These are phyloP conservation scores for Verticillium klebahnii DNA, from an alignment of 2,329 filamentous ascomycete species.

Conservation along the genomic window DNA sequence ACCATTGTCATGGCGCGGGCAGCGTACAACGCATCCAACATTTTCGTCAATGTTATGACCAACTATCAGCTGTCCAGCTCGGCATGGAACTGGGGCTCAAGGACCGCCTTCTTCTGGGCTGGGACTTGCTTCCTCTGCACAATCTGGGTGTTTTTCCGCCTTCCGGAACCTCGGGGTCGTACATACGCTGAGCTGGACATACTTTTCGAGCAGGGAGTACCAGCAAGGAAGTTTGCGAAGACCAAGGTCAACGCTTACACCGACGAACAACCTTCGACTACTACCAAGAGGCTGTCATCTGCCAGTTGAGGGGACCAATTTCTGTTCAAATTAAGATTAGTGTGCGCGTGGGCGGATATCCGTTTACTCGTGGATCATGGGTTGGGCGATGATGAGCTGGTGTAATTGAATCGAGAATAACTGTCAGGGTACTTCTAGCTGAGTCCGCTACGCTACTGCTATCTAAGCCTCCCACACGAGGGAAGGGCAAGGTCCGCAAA, in stretches of 20 bases:
- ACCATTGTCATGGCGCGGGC: conserved; percentile 48
- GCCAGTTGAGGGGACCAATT: too few species aligned
- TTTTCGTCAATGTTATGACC: conserved; percentile 45
- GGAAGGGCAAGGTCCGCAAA: too few species aligned
- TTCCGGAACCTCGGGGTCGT: conserved; percentile 49
- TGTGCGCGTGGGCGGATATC: too few species aligned
- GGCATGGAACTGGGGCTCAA: conserved; percentile 43
- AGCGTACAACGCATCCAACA: conserved; percentile 43
- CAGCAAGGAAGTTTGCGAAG: conserved; percentile 34
- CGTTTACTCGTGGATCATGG: too few species aligned
- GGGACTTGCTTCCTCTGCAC: conserved; percentile 42
- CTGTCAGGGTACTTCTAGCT: too few species aligned
- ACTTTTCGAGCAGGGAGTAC: conserved; percentile 32
- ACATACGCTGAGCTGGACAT: conserved; percentile 37
- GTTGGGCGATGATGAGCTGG: too few species aligned
- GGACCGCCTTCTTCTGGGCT: conserved; percentile 41
- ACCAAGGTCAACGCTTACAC: conserved; percentile 32
- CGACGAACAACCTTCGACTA: too few species aligned
- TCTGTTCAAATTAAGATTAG: too few species aligned
- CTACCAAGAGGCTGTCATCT: too few species aligned
- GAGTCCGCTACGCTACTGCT: too few species aligned
- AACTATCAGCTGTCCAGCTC: conserved; percentile 42
- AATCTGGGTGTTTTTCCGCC: conserved; percentile 44
- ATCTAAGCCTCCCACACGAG: too few species aligned
- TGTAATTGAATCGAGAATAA: too few species aligned